Evolutionary conservation across 331 rosid genomes (phyloP), one percentile per base, ranked within the genome.

Genomic region (Saraca asoca): DNA sequence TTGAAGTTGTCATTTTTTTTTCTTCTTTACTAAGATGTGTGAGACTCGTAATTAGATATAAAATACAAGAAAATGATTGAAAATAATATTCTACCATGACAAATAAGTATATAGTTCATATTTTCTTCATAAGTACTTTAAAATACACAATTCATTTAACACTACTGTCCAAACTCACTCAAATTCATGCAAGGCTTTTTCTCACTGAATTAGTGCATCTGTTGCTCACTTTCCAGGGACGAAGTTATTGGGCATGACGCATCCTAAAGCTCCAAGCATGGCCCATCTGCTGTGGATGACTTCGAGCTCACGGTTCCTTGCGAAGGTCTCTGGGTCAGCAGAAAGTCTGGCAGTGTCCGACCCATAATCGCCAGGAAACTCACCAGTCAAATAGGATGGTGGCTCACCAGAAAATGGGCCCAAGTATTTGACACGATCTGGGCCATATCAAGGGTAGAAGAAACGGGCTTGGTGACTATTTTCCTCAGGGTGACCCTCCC

Each of bases 341-440:
- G 90, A 85, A 15, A 85, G 90, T 7, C 90, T 87, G 5, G 83
- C 90, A 0, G 87, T 85, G 76, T 85, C 90, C 90, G 87, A 85
- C 5, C 90, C 90, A 0, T 85, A 85, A 76, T 85, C 90, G 20
- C 90, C 87, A 0, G 85, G 90, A 51, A 85, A 85, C 31, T 85
- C 90, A 3, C 87, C 87, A 0, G 80, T 85, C 4, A 85, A 72
- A 77, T 85, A 85, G 74, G 80, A 70, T 7, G 87, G 85, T 0
- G 91, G 29, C 65, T 82, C 88, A 0, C 91, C 88, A 1, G 91
- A 85, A 49, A 85, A 82, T 62, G 91, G 88, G 43, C 91, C 91
- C 81, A 85, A 75, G 71, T 85, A 85, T 69, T 82, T 82, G 2
- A 85, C 90, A 70, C 87, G 74, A 79, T 85, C 87, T 2, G 90